Conservation (phyloP, 441 rosid species). For the Erodium moschatum region DNA sequence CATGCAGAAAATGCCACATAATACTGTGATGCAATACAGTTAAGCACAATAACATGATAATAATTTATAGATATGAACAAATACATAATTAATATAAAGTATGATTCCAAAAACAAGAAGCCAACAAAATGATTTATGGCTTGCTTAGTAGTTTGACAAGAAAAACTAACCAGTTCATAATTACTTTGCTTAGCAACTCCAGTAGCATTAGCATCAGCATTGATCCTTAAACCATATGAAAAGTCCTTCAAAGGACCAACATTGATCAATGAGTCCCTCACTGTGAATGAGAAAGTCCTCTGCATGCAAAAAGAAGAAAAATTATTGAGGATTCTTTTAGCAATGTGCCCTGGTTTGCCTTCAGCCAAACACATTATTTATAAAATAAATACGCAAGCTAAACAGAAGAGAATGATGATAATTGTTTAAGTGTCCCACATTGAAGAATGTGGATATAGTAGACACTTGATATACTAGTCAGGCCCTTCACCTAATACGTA, state of each 20-base stretch:
- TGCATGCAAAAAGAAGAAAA: slow-evolving; percentile 37
- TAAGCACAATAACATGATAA: neutral
- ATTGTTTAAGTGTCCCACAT: too few relatives aligned
- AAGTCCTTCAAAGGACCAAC: slow-evolving; percentile 98
- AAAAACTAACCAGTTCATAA: slow-evolving; percentile 80
- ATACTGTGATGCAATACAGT: neutral
- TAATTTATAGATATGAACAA: neutral
- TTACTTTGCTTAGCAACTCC: slow-evolving; percentile 98
- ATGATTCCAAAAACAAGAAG: neutral
- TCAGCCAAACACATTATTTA: neutral
- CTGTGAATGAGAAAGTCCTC: slow-evolving; percentile 88
- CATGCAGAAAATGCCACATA: slow-evolving; percentile 3
- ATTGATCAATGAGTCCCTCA: slow-evolving; percentile 86
- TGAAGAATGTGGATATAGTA: too few relatives aligned
- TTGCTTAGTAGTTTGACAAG: slow-evolving; percentile 8
- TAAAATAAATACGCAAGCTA: neutral
- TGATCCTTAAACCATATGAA: slow-evolving; percentile 75
- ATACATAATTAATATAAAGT: neutral
- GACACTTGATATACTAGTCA: too few relatives aligned
- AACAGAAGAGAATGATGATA: neutral
- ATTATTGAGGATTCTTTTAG: neutral
- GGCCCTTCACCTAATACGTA: too few relatives aligned
- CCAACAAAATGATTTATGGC: neutral
- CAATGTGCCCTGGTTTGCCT: neutral
- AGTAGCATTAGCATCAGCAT: slow-evolving; percentile 86